These are phyloP conservation scores for Ziziphus jujuba DNA, from an alignment of 306 rosid genomes.

Conservation along the genomic window DNA sequence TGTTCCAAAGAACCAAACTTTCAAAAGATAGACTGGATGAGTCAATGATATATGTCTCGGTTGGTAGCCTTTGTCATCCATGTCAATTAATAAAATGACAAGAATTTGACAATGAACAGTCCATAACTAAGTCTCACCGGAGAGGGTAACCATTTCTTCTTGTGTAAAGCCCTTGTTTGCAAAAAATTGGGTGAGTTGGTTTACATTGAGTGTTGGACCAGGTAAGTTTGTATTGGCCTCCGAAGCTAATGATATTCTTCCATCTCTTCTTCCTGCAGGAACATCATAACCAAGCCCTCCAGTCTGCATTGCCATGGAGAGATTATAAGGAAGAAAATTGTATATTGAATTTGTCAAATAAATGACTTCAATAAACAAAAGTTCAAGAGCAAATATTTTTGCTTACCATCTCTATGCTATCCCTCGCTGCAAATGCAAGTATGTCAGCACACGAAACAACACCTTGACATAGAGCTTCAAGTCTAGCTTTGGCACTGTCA, in stretches of 20 bases:
- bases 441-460: slow-evolving; percentile 76
- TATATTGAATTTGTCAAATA: no score
- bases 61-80: no score
- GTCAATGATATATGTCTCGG: no score
- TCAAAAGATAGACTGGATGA: no score
- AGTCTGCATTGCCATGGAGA: slow-evolving; percentile 36
- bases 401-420: slow-evolving; percentile 60
- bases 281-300: slow-evolving; percentile 65
- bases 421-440: slow-evolving; percentile 81
- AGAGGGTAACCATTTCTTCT: slow-evolving; percentile 76
- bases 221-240: slow-evolving; percentile 58
- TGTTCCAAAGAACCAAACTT: no score
- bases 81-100: no score
- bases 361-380: no score
- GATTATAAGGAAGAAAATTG: not conserved
- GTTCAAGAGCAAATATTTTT: not conserved
- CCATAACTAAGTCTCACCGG: slow-evolving; percentile 32
- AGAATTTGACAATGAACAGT: not conserved
- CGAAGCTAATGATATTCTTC: slow-evolving; percentile 55
- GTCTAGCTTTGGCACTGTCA: slow-evolving; percentile 68
- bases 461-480: slow-evolving; percentile 57
- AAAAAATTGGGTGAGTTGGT: slow-evolving; percentile 58
- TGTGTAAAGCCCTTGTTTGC: slow-evolving; percentile 67
- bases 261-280: slow-evolving; percentile 87
- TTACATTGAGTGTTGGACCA: slow-evolving; percentile 51